phyloP scores from a whole-genome alignment of 768 basidiomycete genomes.

The Amanita jacksonii region DNA sequence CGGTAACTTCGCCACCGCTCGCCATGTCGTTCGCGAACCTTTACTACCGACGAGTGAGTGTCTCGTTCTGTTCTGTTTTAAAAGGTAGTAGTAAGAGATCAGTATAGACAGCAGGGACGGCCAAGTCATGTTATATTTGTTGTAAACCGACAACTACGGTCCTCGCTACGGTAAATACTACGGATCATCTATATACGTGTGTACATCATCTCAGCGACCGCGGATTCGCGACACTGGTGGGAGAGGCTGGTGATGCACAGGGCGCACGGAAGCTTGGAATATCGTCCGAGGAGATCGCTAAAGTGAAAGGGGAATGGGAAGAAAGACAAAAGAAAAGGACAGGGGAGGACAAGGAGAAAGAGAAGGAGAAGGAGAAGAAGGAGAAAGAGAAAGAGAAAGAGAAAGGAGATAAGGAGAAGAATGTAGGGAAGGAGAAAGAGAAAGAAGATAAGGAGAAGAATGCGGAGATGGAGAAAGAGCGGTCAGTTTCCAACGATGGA shows the following conservation, averaged over 20 bases:
- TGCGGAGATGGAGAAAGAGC: conserved; percentile 22
- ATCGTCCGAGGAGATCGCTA: conserved; percentile 67
- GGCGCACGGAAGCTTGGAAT: conserved; percentile 30
- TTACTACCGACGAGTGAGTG: conserved; percentile 82
- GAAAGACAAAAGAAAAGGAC: conserved; percentile 55
- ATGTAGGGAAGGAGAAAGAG: background rate
- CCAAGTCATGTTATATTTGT: conserved; percentile 73
- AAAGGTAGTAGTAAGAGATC: conserved; percentile 10
- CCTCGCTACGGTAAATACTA: conserved; percentile 72
- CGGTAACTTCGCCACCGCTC: background rate
- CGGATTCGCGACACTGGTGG: conserved; percentile 57
- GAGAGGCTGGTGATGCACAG: conserved; percentile 23
- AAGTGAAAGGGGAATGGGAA: conserved; percentile 74
- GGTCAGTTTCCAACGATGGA: conserved; percentile 20
- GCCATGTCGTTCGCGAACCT: conserved; percentile 70
- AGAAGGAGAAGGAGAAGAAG: conserved; percentile 33
- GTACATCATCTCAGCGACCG: conserved; percentile 69
- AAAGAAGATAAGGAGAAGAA: conserved; percentile 16
- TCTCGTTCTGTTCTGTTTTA: background rate
- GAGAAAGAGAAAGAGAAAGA: conserved; percentile 30
- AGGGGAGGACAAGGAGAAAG: conserved; percentile 44
- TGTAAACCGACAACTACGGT: conserved; percentile 74
- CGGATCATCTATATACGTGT: conserved; percentile 85
- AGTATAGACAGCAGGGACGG: conserved; percentile 63
- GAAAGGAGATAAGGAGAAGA: conserved; percentile 12